Percentiles rank a stretch among this genome's conserved stretches.
Evolutionary conservation across 768 basidiomycete species (phyloP).

Genomic region (Dioszegia crocea): DNA sequence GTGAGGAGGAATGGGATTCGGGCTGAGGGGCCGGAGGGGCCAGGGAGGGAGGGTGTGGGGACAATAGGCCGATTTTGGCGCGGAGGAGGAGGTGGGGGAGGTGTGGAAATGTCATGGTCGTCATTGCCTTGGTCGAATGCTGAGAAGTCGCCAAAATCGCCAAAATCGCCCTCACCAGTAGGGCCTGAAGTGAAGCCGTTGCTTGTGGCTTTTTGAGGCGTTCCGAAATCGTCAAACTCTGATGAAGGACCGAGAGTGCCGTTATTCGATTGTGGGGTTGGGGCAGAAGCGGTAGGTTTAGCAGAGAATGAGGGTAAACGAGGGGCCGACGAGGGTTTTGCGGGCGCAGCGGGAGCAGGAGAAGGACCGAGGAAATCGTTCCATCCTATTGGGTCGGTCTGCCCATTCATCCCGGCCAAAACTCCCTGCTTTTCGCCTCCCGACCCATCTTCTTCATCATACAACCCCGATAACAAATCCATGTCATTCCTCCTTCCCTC

Average conservation of each 20-base stretch:
- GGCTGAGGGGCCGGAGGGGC: not conserved
- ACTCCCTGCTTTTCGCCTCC: not conserved
- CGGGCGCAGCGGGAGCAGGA: not conserved
- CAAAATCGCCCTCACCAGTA: slow-evolving; percentile 24
- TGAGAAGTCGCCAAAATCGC: slow-evolving; percentile 51
- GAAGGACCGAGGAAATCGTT: slow-evolving; percentile 19
- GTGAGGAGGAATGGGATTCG: slow-evolving; percentile 3
- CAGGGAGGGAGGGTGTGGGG: not conserved
- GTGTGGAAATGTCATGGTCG: no score
- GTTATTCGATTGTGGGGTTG: no score
- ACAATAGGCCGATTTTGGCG: not conserved
- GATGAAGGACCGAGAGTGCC: slow-evolving; percentile 17
- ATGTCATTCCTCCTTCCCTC: slow-evolving; percentile 14
- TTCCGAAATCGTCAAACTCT: slow-evolving; percentile 49
- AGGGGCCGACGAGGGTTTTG: no score
- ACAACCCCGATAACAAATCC: slow-evolving; percentile 43
- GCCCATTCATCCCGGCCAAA: not conserved
- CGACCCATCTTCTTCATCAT: slow-evolving; percentile 15
- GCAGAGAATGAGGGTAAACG: no score
- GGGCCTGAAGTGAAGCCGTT: not conserved
- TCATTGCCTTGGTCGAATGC: no score
- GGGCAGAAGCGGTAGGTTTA: slow-evolving; percentile 1
- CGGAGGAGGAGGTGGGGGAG: not conserved
- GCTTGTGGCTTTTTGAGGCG: slow-evolving; percentile 24
- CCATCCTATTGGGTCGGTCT: slow-evolving; percentile 10